phyloP scores from a whole-genome alignment of 179 eudicot genomes.

The Sideroxylon spinosum region DNA sequence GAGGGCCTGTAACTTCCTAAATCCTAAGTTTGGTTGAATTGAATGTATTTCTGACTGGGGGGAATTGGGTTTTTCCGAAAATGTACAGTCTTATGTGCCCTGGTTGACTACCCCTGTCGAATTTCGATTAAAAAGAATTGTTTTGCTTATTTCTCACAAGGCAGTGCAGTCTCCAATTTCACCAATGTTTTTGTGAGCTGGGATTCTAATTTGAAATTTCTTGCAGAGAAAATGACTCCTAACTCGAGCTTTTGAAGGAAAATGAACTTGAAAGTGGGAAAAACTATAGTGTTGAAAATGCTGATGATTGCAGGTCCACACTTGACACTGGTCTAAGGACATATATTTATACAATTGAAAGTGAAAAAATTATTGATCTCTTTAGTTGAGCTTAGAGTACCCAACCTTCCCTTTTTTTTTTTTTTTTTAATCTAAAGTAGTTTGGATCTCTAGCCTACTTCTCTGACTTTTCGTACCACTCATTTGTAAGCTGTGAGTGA shows the following conservation, averaged over 20 bases:
- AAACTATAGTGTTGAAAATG: background rate
- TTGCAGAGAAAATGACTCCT: too few species aligned
- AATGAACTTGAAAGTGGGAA: too few species aligned
- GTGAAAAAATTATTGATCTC: background rate
- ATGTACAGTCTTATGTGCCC: conserved; percentile 10
- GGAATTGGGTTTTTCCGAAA: conserved; percentile 10
- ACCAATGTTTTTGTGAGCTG: background rate
- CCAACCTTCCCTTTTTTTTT: background rate
- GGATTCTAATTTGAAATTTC: background rate
- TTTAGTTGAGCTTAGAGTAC: background rate
- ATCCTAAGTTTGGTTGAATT: background rate
- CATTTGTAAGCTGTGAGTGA: background rate
- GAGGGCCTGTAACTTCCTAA: conserved; percentile 7
- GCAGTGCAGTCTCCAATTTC: too few species aligned
- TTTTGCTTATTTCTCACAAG: background rate
- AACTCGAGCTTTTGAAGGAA: too few species aligned
- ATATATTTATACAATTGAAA: too few species aligned
- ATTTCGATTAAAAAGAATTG: background rate
- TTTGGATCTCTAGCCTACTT: background rate
- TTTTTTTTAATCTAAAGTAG: conserved; percentile 1
- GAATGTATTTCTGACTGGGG: conserved; percentile 12
- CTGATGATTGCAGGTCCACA: background rate
- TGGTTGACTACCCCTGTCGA: background rate
- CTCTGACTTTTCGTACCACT: background rate
- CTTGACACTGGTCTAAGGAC: too few species aligned